A percentile compares a stretch with the other conserved stretches of the same genome.
Evolutionary conservation across 805 yeast genomes (phyloP).

Genomic region (Teunomyces panamensis): DNA sequence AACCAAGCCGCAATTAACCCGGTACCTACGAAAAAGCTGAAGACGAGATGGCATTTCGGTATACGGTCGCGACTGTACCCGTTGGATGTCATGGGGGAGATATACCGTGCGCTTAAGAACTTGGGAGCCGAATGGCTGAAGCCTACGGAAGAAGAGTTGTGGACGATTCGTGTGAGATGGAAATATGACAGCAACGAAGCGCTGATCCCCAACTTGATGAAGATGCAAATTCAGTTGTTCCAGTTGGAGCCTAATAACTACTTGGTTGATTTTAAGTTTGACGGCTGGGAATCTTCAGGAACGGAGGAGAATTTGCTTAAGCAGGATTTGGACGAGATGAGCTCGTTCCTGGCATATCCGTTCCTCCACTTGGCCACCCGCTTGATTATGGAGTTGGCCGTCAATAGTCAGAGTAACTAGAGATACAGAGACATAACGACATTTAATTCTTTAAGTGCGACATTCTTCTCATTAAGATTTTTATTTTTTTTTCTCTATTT

Average conservation of each 20-base stretch:
- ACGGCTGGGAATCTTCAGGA: constrained; percentile 79
- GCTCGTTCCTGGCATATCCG: constrained; percentile 94
- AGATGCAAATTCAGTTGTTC: constrained; percentile 94
- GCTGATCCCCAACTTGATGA: constrained; percentile 72
- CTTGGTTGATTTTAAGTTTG: constrained; percentile 94
- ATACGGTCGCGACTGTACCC: constrained; percentile 95
- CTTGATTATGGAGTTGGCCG: constrained; percentile 94
- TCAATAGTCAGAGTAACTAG: constrained; percentile 67
- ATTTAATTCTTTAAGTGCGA: neutral
- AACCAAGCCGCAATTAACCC: constrained; percentile 42
- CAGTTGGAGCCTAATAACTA: constrained; percentile 95
- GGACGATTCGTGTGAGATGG: constrained; percentile 97
- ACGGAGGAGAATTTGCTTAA: constrained; percentile 19
- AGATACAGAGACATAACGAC: neutral
- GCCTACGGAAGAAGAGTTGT: constrained; percentile 89
- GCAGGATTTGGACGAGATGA: constrained; percentile 62
- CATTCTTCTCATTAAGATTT: neutral
- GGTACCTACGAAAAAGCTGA: constrained; percentile 74
- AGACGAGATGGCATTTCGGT: constrained; percentile 98
- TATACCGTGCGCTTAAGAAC: constrained; percentile 87
- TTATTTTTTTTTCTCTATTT: neutral
- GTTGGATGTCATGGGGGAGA: constrained; percentile 97
- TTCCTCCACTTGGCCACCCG: constrained; percentile 89
- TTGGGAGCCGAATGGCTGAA: constrained; percentile 97
- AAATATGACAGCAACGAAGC: constrained; percentile 45